These are phyloP conservation scores for Auricularia sp. DNA, from an alignment of 768 basidiomycete genomes.

Conservation along the genomic window DNA sequence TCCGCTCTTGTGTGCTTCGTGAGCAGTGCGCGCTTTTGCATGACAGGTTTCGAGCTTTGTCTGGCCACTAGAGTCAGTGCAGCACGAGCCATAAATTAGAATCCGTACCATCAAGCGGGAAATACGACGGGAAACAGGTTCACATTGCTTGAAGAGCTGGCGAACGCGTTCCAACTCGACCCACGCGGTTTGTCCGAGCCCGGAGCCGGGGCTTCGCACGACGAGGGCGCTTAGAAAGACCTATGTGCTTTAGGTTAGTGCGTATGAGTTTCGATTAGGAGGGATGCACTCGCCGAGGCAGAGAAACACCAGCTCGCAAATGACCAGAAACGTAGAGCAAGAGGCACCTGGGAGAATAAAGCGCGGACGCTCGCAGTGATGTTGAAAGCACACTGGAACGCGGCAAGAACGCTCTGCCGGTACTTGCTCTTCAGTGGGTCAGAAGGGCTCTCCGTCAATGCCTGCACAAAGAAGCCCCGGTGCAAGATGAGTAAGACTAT, in stretches of 20 bases:
- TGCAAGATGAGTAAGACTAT: conserved; percentile 64
- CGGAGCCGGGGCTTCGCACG: conserved; percentile 60
- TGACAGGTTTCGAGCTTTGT: too few species aligned
- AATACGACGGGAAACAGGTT: too few species aligned
- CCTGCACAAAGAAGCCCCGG: conserved; percentile 68
- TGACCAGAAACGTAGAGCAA: conserved; percentile 59
- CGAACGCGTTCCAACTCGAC: too few species aligned
- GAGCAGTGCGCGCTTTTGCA: too few species aligned
- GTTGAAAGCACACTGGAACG: conserved; percentile 55
- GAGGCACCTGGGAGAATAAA: conserved; percentile 41
- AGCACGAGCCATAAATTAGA: too few species aligned
- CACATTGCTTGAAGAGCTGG: too few species aligned
- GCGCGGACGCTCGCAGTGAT: conserved; percentile 38
- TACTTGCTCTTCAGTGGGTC: conserved; percentile 63
- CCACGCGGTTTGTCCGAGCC: conserved; percentile 55
- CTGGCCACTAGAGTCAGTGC: too few species aligned
- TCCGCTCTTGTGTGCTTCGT: too few species aligned
- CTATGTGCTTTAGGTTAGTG: conserved; percentile 23
- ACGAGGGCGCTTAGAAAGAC: conserved; percentile 69
- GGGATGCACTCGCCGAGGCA: conserved; percentile 37
- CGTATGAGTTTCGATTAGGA: background rate
- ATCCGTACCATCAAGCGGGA: too few species aligned
- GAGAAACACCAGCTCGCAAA: conserved; percentile 67
- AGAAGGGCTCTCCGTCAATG: conserved; percentile 48
- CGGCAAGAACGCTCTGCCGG: conserved; percentile 57